These are phyloP conservation scores for Beauveria pseudobassiana DNA, from an alignment of 2,329 filamentous ascomycete species.

Conservation along the genomic window DNA sequence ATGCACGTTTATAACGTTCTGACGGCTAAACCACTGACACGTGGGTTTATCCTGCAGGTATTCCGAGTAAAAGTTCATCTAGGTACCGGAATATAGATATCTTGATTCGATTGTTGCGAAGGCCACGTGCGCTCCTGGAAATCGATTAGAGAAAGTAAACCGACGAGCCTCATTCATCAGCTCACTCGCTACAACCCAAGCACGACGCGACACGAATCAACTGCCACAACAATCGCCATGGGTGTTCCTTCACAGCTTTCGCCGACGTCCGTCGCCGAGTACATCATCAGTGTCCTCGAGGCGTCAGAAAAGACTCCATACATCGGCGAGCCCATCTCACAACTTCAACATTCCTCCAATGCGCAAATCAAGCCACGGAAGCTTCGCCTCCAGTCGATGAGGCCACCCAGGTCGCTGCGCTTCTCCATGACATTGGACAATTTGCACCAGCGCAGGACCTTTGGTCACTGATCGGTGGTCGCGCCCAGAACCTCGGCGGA, in stretches of 20 bases:
- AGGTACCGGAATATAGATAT: too few species aligned
- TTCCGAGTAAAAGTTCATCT: too few species aligned
- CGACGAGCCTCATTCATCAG: too few species aligned
- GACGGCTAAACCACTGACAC: too few species aligned
- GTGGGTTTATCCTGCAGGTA: too few species aligned
- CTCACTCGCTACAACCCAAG: too few species aligned
- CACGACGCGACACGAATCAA: too few species aligned
- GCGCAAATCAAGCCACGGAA: conserved; percentile 13
- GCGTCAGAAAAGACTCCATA: conserved; percentile 13
- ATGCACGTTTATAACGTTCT: too few species aligned
- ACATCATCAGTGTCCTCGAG: conserved; percentile 13
- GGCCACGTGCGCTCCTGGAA: too few species aligned
- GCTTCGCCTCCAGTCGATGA: conserved; percentile 15
- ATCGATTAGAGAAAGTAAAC: too few species aligned
- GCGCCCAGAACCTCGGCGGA: conserved; percentile 13
- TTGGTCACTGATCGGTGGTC: conserved; percentile 6
- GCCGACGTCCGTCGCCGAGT: conserved; percentile 12
- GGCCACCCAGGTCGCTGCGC: conserved; percentile 16
- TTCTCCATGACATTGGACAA: conserved; percentile 17
- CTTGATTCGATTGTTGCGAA: too few species aligned
- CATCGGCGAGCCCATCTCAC: conserved; percentile 17
- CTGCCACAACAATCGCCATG: too few species aligned
- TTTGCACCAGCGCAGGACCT: conserved; percentile 14
- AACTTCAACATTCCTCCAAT: conserved; percentile 16
- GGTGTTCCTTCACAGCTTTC: not conserved